These are phyloP conservation scores for Scenedesmus sp. DNA, from an alignment of 163 green algal species.

Conservation along the genomic window DNA sequence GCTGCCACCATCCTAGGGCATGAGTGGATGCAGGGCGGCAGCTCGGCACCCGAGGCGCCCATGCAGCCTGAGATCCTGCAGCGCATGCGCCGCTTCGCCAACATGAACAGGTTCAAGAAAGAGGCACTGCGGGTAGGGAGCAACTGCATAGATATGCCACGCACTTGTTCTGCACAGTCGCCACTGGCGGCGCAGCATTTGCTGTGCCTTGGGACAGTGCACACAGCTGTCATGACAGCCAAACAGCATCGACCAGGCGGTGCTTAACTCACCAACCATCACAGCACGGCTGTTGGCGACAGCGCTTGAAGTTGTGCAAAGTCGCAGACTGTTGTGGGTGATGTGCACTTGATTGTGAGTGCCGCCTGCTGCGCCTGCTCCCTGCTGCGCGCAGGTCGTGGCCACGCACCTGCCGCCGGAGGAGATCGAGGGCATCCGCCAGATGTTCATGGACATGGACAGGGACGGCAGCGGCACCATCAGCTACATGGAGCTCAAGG, in stretches of 20 bases:
- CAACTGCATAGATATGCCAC: too few species aligned
- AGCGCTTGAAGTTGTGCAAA: too few species aligned
- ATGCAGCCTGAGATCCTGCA: slow-evolving; percentile 90
- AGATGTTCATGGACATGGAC: slow-evolving; percentile 95
- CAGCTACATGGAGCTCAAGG: slow-evolving; percentile 91
- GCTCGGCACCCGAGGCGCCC: slow-evolving; percentile 5
- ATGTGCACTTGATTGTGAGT: too few species aligned
- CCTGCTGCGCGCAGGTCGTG: slow-evolving; percentile 73
- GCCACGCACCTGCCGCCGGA: slow-evolving; percentile 85
- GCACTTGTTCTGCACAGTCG: too few species aligned
- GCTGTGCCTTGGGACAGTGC: too few species aligned
- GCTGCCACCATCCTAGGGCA: slow-evolving; percentile 70
- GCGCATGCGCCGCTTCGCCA: slow-evolving; percentile 87
- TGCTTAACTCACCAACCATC: too few species aligned
- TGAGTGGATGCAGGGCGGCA: slow-evolving; percentile 60
- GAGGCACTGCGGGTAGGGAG: slow-evolving; percentile 52
- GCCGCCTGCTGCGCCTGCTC: too few species aligned
- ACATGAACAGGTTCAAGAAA: slow-evolving; percentile 62
- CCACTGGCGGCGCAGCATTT: too few species aligned
- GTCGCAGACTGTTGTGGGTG: too few species aligned
- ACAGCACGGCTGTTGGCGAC: too few species aligned
- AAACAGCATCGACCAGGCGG: too few species aligned
- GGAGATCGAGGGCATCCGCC: slow-evolving; percentile 87
- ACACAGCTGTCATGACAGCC: too few species aligned
- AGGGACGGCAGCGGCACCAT: slow-evolving; percentile 91